Evolutionary conservation across 1,284 basidiomycete genomes (phyloP).

Genomic region (Cryptococcus deneoformans): DNA sequence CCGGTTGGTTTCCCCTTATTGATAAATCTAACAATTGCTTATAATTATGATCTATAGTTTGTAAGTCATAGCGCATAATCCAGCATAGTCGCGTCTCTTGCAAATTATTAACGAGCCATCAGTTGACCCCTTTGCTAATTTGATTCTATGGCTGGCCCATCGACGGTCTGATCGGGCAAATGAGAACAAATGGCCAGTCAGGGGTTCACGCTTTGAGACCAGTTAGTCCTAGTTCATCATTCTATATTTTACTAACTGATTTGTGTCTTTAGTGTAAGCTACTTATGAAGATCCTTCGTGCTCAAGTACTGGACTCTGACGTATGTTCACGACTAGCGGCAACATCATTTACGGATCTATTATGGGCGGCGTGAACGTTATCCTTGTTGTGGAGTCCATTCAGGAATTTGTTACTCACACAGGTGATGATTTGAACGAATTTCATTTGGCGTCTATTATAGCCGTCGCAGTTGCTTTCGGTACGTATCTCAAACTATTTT

Average conservation of each 20-base stretch:
- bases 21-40: too few species aligned
- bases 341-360: conserved; percentile 64
- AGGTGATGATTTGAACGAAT: conserved; percentile 58
- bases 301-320: not conserved
- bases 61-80: not conserved
- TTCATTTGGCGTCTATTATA: conserved; percentile 78
- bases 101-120: not conserved
- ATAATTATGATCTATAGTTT: not conserved
- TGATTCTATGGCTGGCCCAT: conserved; percentile 80
- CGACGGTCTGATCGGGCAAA: conserved; percentile 70
- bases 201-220: conserved; percentile 84
- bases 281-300: too few species aligned
- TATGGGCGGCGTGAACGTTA: conserved; percentile 42
- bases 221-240: too few species aligned
- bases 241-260: not conserved
- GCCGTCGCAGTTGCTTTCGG: conserved; percentile 79
- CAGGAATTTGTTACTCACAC: conserved; percentile 64
- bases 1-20: conserved; percentile 52
- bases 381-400: conserved; percentile 63
- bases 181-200: conserved; percentile 82
- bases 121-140: conserved; percentile 84
- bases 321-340: conserved; percentile 13
- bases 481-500: conserved; percentile 32
- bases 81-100: too few species aligned
- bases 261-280: conserved; percentile 12